A percentile compares a stretch with the other conserved stretches of the same genome.
Conservation (phyloP, 331 rosid genomes). For the Spiraea crenata region DNA sequence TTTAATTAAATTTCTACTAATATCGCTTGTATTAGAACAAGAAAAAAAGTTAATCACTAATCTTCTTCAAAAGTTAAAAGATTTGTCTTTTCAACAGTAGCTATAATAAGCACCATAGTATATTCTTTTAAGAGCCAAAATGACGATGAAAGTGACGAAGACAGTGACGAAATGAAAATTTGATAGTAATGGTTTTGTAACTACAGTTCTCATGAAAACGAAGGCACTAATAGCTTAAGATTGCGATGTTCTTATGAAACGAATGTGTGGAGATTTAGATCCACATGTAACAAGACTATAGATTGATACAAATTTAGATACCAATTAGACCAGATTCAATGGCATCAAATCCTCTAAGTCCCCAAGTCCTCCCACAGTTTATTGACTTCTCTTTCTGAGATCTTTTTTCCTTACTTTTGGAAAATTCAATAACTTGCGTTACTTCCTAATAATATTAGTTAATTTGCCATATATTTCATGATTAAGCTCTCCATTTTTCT, state of each 20-base stretch:
- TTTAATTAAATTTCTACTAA: no score
- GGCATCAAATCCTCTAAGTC: slow-evolving; percentile 40
- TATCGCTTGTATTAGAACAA: no score
- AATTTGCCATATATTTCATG: slow-evolving; percentile 24
- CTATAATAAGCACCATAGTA: no score
- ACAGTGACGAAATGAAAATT: slow-evolving; percentile 36
- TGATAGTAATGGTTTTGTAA: slow-evolving; percentile 29
- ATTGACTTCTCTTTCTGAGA: slow-evolving; percentile 39
- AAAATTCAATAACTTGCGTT: slow-evolving; percentile 17
- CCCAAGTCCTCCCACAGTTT: slow-evolving; percentile 47
- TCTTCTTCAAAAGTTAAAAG: no score
- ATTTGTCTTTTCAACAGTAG: no score
- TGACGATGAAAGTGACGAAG: slow-evolving; percentile 18
- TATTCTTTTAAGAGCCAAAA: not conserved
- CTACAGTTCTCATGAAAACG: slow-evolving; percentile 18
- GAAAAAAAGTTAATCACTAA: no score
- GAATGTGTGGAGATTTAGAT: slow-evolving; percentile 22
- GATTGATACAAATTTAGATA: slow-evolving; percentile 24
- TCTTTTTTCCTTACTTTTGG: slow-evolving; percentile 22
- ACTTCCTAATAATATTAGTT: slow-evolving; percentile 32
- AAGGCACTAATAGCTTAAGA: slow-evolving; percentile 35
- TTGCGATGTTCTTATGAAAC: slow-evolving; percentile 29
- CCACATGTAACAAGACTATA: slow-evolving; percentile 29
- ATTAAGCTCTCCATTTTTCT: slow-evolving; percentile 24
- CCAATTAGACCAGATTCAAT: slow-evolving; percentile 62